Evolutionary conservation across 1,284 basidiomycete genomes (phyloP), one percentile per base, ranked within the genome.

Genomic region (Trichosporon inkin): DNA sequence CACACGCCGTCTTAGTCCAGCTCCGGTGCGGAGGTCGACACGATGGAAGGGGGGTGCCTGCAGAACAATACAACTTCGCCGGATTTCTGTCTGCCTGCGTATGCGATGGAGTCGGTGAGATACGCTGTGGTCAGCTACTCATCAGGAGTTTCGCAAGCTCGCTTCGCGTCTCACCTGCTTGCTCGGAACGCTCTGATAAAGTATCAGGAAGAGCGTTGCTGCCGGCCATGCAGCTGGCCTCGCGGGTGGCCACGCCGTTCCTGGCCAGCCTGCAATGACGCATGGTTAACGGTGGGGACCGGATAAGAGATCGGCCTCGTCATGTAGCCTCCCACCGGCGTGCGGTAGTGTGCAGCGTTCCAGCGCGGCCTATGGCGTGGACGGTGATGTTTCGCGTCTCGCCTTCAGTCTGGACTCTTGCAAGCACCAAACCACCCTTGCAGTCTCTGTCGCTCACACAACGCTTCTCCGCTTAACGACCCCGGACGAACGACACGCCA

Each of bases 221-320:
- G 40, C 38, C 10, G 55, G 38, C 32, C 20, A 8, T 6, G 57
- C 20, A 22, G 16, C 44, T 40, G 6, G 20, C 3, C 11, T 10
- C 19, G 39, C 17, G 6, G 44, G 37, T 53, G 52, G 52, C 34
- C 17, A 34, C 17, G 51, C 17, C 41, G 28, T 22, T 22, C 38
- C 37, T 44, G 55, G 47, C 22, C 24, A 16, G 17, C 19, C 5
- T 10, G 53, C 13, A 19, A 49, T 49, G 44, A 41, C 54, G 38
- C 38, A 41, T 44, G 55, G 44, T 24, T 20, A 47, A 36, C 24
- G 16, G 54, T 34, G 55, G 11, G 56, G 53, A 11, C 24, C 35
- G 34, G 24, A 51, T 38, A 51, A 32, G 37, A 22, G 44, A 47
- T 35, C 19, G 11, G 13, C 20, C 16, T n/a, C 14, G 16, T 17